Percentiles rank a stretch among this genome's conserved stretches.
phyloP scores from a whole-genome alignment of 1,139 yeast genomes.

The Yarrowia galli region DNA sequence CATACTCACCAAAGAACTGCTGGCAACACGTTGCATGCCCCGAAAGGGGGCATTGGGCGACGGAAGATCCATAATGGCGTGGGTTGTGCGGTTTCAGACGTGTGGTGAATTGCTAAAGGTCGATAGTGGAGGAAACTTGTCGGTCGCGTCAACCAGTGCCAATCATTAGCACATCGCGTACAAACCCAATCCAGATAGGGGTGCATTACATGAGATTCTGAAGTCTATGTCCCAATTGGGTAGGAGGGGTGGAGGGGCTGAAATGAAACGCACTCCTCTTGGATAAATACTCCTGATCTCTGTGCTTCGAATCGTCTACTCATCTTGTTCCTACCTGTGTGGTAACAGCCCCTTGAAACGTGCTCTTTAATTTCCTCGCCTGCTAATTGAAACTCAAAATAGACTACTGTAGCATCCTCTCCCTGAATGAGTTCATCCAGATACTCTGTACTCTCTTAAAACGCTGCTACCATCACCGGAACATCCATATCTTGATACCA shows the following conservation, averaged over 20 bases:
- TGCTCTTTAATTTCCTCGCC: neutral
- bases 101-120: neutral
- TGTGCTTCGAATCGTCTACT: neutral
- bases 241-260: neutral
- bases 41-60: constrained; percentile 35
- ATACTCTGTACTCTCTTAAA: no score
- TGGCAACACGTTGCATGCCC: constrained; percentile 36
- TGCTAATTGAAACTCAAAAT: neutral
- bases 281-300: no score
- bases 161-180: constrained; percentile 29
- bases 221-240: neutral
- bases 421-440: no score
- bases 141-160: constrained; percentile 16
- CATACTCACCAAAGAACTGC: constrained; percentile 34
- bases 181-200: constrained; percentile 29
- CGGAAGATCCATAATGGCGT: constrained; percentile 22
- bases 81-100: neutral
- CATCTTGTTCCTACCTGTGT: neutral
- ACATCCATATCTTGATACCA: no score
- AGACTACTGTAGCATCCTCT: neutral
- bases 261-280: neutral
- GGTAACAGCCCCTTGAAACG: neutral
- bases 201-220: constrained; percentile 21
- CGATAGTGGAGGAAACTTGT: neutral
- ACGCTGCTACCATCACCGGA: no score